Conservation (phyloP, 306 rosid species). For the Sesbania bispinosa region DNA sequence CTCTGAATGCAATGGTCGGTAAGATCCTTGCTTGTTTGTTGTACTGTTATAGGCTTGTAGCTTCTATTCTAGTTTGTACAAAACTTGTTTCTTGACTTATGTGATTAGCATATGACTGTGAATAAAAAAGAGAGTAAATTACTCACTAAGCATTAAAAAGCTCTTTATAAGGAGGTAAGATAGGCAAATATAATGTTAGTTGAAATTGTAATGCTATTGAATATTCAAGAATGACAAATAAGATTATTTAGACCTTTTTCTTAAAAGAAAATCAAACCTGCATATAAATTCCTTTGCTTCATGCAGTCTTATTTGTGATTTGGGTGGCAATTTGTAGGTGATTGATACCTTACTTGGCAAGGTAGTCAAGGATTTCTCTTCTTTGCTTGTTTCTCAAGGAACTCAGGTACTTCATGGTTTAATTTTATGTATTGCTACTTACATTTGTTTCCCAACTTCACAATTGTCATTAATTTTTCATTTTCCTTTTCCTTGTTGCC, state of each 20-base stretch:
- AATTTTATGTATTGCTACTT: background rate
- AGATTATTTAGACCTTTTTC: background rate
- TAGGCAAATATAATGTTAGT: background rate
- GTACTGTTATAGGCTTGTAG: background rate
- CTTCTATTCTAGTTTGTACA: background rate
- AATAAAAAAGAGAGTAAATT: background rate
- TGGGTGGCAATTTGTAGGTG: conserved; percentile 50
- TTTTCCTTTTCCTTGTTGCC: background rate
- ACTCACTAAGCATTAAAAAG: background rate
- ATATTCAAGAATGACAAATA: background rate
- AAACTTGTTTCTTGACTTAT: background rate
- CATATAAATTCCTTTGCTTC: conserved; percentile 4
- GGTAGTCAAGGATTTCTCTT: conserved; percentile 91
- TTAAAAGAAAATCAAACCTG: background rate
- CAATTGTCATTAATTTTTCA: background rate
- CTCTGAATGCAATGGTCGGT: conserved; percentile 99
- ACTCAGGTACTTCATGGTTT: conserved; percentile 61
- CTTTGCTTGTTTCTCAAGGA: conserved; percentile 84
- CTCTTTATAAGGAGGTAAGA: background rate
- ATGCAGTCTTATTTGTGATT: conserved; percentile 28
- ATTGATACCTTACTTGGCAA: conserved; percentile 81
- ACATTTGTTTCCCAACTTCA: background rate
- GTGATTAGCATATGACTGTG: background rate
- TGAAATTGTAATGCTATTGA: conserved; percentile 18
- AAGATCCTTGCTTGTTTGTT: conserved; percentile 48